These are phyloP conservation scores for Geranium brycei DNA, from an alignment of 345 rosid genomes.

Conservation along the genomic window DNA sequence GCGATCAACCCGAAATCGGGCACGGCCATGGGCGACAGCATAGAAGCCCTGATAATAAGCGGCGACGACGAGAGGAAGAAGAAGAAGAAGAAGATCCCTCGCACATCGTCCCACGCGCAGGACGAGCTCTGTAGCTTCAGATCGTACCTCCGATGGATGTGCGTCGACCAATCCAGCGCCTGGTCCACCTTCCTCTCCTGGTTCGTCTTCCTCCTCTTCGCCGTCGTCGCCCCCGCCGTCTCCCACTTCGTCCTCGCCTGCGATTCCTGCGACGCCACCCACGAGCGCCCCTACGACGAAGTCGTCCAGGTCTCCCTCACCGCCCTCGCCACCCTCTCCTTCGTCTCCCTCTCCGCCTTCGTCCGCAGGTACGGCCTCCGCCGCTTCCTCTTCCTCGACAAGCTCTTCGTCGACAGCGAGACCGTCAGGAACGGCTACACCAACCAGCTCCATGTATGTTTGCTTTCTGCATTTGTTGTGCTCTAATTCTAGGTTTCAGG, in stretches of 20 bases:
- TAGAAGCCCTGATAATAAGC: conserved; percentile 21
- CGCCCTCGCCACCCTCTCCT: conserved; percentile 53
- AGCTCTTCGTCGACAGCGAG: conserved; percentile 86
- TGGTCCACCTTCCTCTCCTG: conserved; percentile 54
- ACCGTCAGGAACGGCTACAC: conserved; percentile 59
- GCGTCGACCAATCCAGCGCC: conserved; percentile 64
- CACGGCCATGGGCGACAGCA: conserved; percentile 27
- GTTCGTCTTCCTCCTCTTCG: conserved; percentile 54
- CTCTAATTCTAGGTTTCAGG: not conserved
- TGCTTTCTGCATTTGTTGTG: not conserved
- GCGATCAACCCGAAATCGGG: not conserved
- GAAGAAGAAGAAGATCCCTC: conserved; percentile 18
- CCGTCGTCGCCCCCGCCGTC: conserved; percentile 42
- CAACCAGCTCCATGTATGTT: conserved; percentile 63
- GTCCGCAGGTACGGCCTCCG: conserved; percentile 52
- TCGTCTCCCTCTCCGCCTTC: conserved; percentile 53
- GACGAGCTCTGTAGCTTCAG: conserved; percentile 76
- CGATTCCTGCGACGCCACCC: conserved; percentile 51
- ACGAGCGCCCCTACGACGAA: conserved; percentile 54
- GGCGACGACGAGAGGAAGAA: conserved; percentile 12
- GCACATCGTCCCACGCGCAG: conserved; percentile 45
- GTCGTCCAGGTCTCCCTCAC: conserved; percentile 80
- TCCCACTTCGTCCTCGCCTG: conserved; percentile 91
- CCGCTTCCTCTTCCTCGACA: conserved; percentile 78
- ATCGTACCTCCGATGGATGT: conserved; percentile 71